Conservation (phyloP, 352 stramenopile species). For the Phytophthora citricola region DNA sequence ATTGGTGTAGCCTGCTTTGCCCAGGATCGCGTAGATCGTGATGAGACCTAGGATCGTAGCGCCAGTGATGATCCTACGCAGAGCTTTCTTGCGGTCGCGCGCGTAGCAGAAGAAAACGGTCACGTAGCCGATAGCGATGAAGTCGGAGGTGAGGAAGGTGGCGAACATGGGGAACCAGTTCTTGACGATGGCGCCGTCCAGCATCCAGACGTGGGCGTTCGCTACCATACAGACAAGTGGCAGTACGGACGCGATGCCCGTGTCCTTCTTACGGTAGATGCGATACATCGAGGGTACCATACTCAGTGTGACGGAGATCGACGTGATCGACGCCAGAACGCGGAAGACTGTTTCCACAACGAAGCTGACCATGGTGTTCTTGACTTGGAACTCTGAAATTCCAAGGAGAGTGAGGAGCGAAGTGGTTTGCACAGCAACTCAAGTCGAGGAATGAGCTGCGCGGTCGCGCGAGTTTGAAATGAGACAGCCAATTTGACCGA, state of each 20-base stretch:
- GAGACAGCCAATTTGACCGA: background rate
- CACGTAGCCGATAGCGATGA: constrained; percentile 35
- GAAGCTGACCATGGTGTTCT: background rate
- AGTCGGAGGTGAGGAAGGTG: constrained; percentile 39
- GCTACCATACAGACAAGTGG: constrained; percentile 44
- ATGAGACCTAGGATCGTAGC: constrained; percentile 28
- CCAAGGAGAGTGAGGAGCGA: background rate
- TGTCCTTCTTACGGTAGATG: constrained; percentile 45
- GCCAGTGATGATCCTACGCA: constrained; percentile 22
- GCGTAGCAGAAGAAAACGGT: constrained; percentile 36
- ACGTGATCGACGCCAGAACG: constrained; percentile 39
- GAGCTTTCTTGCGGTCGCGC: constrained; percentile 33
- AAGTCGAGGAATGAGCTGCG: background rate
- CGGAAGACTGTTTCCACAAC: constrained; percentile 16
- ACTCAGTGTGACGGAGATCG: constrained; percentile 43
- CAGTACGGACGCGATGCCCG: constrained; percentile 40
- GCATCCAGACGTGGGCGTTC: constrained; percentile 47
- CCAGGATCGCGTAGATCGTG: constrained; percentile 36
- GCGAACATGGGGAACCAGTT: constrained; percentile 53
- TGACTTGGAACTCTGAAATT: no score
- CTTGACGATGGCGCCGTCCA: constrained; percentile 36
- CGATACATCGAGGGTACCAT: constrained; percentile 42
- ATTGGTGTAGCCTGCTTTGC: constrained; percentile 30
- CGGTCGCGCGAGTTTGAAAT: background rate
- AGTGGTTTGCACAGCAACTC: background rate